phyloP scores from a whole-genome alignment of 129 eudicot genomes.

The Tagetes patula region DNA sequence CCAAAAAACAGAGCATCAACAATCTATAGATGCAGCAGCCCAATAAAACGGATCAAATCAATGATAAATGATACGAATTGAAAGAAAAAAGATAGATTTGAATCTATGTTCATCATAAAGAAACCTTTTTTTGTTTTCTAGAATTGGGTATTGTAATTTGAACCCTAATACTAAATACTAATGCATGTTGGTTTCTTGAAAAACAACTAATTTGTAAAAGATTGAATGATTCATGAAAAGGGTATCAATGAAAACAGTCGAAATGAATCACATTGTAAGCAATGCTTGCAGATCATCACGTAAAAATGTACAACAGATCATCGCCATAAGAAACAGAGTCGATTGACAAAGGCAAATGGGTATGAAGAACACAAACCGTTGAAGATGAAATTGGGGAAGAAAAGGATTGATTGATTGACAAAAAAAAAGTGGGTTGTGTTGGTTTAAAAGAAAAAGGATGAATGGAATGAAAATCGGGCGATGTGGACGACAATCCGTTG shows the following conservation, averaged over 20 bases:
- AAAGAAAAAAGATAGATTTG: not conserved
- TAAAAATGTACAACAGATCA: not conserved
- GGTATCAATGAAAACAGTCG: not conserved
- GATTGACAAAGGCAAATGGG: too few relatives aligned
- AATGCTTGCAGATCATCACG: constrained; percentile 3
- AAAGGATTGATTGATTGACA: not conserved
- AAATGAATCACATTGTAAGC: constrained; percentile 12
- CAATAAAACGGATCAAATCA: not conserved
- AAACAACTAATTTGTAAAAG: not conserved
- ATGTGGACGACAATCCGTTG: constrained; percentile 33
- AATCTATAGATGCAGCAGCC: not conserved
- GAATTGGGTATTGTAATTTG: not conserved
- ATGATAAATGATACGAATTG: not conserved
- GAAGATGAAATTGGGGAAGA: not conserved
- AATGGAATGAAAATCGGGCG: constrained; percentile 34
- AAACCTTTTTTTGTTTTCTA: too few relatives aligned
- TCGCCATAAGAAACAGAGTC: too few relatives aligned
- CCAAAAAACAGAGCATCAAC: not conserved
- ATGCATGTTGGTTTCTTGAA: not conserved
- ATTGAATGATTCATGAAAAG: not conserved
- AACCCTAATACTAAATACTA: not conserved
- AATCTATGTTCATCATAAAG: constrained; percentile 8
- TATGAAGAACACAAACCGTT: constrained; percentile 20
- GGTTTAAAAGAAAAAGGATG: constrained; percentile 28
- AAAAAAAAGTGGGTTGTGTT: constrained; percentile 15